A percentile compares a stretch with the other conserved stretches of the same genome.
Conservation (phyloP, 2,329 filamentous ascomycete genomes). For the Ophiocordyceps camponoti-rufipedis region DNA sequence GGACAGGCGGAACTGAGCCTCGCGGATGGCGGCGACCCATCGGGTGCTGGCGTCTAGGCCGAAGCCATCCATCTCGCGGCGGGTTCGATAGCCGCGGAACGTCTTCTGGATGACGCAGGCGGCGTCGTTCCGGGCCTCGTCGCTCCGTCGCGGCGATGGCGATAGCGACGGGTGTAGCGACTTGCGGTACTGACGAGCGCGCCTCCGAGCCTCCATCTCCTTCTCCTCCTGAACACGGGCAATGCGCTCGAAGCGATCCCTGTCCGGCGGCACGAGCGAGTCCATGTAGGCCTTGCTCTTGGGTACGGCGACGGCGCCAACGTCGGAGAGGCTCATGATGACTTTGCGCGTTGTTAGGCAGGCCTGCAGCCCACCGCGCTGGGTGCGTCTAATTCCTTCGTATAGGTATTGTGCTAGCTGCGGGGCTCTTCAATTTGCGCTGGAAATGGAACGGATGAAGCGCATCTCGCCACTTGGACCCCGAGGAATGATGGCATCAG, state of each 20-base stretch:
- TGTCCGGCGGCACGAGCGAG: slow-evolving; percentile 27
- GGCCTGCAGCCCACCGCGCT: not conserved
- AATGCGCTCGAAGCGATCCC: slow-evolving; percentile 28
- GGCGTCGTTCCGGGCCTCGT: slow-evolving; percentile 19
- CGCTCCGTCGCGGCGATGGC: not conserved
- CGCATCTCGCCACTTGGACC: too few relatives aligned
- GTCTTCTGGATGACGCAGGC: slow-evolving; percentile 47
- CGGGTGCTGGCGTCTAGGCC: slow-evolving; percentile 50
- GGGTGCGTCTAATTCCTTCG: not conserved
- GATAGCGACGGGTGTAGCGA: slow-evolving; percentile 6
- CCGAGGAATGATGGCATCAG: too few relatives aligned
- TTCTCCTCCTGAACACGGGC: slow-evolving; percentile 27
- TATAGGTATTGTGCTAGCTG: not conserved
- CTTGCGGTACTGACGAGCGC: slow-evolving; percentile 17
- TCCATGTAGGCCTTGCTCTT: slow-evolving; percentile 28
- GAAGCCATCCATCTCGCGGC: slow-evolving; percentile 52
- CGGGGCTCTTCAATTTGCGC: not conserved
- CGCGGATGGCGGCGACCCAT: slow-evolving; percentile 49
- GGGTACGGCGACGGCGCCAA: slow-evolving; percentile 1
- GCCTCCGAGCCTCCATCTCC: slow-evolving; percentile 24
- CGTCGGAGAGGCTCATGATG: not conserved
- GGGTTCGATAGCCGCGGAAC: slow-evolving; percentile 59
- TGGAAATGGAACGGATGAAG: too few relatives aligned
- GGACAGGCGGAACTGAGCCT: slow-evolving; percentile 33
- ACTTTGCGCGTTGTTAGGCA: not conserved